These are phyloP conservation scores for Rhodocollybia butyracea DNA, from an alignment of 768 basidiomycete genomes.

Conservation along the genomic window DNA sequence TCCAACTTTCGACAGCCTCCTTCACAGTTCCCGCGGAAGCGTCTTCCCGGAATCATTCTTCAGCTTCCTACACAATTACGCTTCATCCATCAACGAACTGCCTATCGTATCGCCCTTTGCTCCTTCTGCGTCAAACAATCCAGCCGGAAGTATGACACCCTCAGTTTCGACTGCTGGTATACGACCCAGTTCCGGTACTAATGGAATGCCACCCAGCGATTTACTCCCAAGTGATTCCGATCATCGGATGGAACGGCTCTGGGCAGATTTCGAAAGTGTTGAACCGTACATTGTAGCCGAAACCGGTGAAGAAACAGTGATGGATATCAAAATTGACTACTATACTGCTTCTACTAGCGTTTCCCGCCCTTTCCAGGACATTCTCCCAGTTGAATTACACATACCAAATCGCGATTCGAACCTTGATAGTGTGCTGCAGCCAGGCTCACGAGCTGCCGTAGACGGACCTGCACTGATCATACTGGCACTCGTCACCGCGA, in stretches of 20 bases:
- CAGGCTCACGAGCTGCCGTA: slow-evolving; percentile 52
- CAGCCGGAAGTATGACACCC: slow-evolving; percentile 27
- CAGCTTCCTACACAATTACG: slow-evolving; percentile 90
- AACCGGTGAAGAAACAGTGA: slow-evolving; percentile 39
- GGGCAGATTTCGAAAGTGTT: slow-evolving; percentile 83
- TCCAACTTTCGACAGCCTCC: slow-evolving; percentile 76
- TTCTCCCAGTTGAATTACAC: slow-evolving; percentile 61
- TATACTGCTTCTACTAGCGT: slow-evolving; percentile 32
- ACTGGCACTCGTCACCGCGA: slow-evolving; percentile 82
- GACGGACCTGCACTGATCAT: slow-evolving; percentile 90
- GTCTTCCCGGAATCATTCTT: slow-evolving; percentile 94
- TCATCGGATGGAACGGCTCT: slow-evolving; percentile 75
- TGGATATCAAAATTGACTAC: slow-evolving; percentile 59
- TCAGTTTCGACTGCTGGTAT: slow-evolving; percentile 29
- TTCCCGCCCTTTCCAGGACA: slow-evolving; percentile 65
- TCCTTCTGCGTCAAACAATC: slow-evolving; percentile 21
- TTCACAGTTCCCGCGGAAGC: slow-evolving; percentile 70
- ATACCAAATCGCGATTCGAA: slow-evolving; percentile 51
- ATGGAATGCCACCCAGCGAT: slow-evolving; percentile 31
- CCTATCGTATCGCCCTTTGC: slow-evolving; percentile 45
- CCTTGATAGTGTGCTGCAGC: slow-evolving; percentile 24
- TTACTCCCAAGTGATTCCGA: slow-evolving; percentile 81
- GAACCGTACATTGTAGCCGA: slow-evolving; percentile 66
- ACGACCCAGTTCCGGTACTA: slow-evolving; percentile 28
- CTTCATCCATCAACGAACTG: slow-evolving; percentile 74